These are phyloP conservation scores for Hemileccinum hortonii DNA, from an alignment of 1,284 basidiomycete genomes.

Conservation along the genomic window DNA sequence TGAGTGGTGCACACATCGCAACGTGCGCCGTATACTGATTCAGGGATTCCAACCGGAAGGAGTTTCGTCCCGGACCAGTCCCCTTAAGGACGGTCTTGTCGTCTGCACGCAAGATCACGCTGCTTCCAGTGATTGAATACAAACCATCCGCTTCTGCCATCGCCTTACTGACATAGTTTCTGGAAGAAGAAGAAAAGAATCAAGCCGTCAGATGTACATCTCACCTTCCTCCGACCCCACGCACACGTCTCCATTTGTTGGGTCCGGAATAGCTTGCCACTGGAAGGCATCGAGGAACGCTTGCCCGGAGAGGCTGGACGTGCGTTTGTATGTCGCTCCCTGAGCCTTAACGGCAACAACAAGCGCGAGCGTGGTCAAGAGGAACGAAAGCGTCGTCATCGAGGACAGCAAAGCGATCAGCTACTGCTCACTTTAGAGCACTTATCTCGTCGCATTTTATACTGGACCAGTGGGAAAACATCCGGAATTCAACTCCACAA, in stretches of 20 bases:
- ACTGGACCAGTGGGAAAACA: not conserved
- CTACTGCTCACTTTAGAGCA: not conserved
- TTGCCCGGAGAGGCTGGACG: constrained; percentile 37
- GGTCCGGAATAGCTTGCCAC: constrained; percentile 45
- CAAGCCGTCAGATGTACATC: not conserved
- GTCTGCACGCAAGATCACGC: constrained; percentile 44
- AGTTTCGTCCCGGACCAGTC: constrained; percentile 36
- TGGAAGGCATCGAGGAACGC: constrained; percentile 44
- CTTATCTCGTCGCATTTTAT: not conserved
- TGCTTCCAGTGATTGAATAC: constrained; percentile 41
- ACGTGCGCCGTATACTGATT: constrained; percentile 34
- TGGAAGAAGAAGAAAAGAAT: constrained; percentile 16
- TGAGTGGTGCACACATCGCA: constrained; percentile 28
- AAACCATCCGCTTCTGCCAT: constrained; percentile 46
- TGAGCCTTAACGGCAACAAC: not conserved
- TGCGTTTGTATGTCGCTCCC: constrained; percentile 5
- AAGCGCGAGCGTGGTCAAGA: not conserved
- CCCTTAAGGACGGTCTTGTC: constrained; percentile 30
- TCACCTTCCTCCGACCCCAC: constrained; percentile 4
- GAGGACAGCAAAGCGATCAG: not conserved
- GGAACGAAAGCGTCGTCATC: not conserved
- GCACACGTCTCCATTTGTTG: constrained; percentile 49
- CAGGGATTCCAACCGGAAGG: constrained; percentile 33
- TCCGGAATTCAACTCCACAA: not conserved
- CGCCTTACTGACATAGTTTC: constrained; percentile 49